These are phyloP conservation scores for Halophytophthora polymorphica DNA, from an alignment of 352 stramenopile genomes.

Conservation along the genomic window DNA sequence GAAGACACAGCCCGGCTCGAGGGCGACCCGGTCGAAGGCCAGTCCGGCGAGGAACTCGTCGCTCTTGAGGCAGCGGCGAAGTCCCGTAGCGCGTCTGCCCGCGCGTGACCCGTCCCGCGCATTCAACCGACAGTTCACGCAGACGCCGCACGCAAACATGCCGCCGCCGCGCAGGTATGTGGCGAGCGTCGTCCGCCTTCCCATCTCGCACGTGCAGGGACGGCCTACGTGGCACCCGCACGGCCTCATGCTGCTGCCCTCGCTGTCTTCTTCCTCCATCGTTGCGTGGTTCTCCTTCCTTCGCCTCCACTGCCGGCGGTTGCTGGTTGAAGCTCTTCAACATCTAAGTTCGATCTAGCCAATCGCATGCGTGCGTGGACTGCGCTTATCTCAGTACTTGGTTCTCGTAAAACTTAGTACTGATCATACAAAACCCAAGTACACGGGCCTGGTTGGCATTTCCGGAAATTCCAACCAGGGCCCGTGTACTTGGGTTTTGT, in stretches of 20 bases:
- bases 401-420: too few relatives aligned
- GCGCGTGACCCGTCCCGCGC: conserved; percentile 16
- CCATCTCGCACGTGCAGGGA: conserved; percentile 63
- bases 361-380: too few relatives aligned
- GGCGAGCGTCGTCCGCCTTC: neutral
- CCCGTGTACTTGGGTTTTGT: too few relatives aligned
- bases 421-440: too few relatives aligned
- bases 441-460: too few relatives aligned
- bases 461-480: too few relatives aligned
- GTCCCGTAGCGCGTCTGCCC: conserved; percentile 9
- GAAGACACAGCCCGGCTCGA: conserved; percentile 41
- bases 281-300: too few relatives aligned
- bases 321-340: neutral
- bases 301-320: too few relatives aligned
- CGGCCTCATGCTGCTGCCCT: conserved; percentile 49
- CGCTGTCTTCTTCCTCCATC: conserved; percentile 23
- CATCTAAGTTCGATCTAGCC: neutral
- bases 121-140: conserved; percentile 66
- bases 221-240: conserved; percentile 61
- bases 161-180: neutral
- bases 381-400: too few relatives aligned
- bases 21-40: conserved; percentile 34
- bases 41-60: conserved; percentile 37
- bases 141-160: conserved; percentile 40
- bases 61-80: conserved; percentile 47